Conservation (phyloP, 2,329 filamentous ascomycete species). For the Plectosphaerella cucumerina region DNA sequence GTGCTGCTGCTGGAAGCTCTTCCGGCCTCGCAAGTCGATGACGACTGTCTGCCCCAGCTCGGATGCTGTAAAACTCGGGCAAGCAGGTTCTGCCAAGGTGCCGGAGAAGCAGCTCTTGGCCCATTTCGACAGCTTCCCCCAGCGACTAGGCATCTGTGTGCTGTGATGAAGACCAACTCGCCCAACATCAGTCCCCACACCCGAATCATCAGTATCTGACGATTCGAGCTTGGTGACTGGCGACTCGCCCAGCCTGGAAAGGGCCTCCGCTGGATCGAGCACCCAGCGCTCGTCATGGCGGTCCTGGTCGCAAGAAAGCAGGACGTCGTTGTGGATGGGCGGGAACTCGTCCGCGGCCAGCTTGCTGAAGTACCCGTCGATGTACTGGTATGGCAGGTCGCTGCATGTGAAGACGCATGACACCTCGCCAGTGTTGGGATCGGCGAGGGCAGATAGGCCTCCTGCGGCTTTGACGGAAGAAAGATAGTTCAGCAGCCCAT, state of each 20-base stretch:
- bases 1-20: conserved; percentile 5
- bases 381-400: conserved; percentile 8
- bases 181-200: not conserved
- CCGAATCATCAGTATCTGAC: not conserved
- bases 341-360: conserved; percentile 1
- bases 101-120: not conserved
- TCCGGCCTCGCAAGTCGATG: conserved; percentile 23
- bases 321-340: conserved; percentile 6
- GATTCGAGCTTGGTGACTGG: not conserved
- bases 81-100: not conserved
- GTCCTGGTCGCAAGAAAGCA: conserved; percentile 18
- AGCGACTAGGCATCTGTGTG: no score
- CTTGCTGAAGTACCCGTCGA: conserved; percentile 3
- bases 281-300: conserved; percentile 23
- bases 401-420: conserved; percentile 9
- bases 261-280: conserved; percentile 10
- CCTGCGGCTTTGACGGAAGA: not conserved
- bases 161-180: not conserved
- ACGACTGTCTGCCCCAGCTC: conserved; percentile 15
- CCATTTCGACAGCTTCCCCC: not conserved
- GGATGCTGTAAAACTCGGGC: not conserved
- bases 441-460: not conserved
- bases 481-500: conserved; percentile 1
- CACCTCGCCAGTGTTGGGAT: not conserved
- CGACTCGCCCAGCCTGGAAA: conserved; percentile 8